Conservation (phyloP, 495 filamentous ascomycete genomes). For the Gamarada debralockiae region DNA sequence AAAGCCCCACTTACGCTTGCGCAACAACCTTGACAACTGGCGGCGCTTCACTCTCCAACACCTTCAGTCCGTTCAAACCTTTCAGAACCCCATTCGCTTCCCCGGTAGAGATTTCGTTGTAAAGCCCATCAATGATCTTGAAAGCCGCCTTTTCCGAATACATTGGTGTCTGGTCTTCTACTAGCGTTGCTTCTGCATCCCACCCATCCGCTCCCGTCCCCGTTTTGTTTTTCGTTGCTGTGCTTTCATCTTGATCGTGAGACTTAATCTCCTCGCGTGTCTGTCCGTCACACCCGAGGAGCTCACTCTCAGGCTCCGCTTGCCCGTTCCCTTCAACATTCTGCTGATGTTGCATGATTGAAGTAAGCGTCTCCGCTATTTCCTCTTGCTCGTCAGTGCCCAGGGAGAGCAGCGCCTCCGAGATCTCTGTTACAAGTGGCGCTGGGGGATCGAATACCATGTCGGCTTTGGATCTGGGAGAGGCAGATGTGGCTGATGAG, state of each 20-base stretch:
- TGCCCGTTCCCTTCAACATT: not conserved
- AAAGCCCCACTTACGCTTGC: not conserved
- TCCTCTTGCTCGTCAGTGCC: not conserved
- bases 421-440: not conserved
- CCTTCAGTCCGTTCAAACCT: not conserved
- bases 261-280: not conserved
- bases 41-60: constrained; percentile 2
- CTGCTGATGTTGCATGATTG: not conserved
- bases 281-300: not conserved
- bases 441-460: not conserved
- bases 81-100: constrained; percentile 2
- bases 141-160: constrained; percentile 2
- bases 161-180: constrained; percentile 2
- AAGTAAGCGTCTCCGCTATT: not conserved
- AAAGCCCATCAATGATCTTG: constrained; percentile 8
- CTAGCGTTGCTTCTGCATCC: constrained; percentile 3
- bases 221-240: not conserved
- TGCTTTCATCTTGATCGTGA: not conserved
- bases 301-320: not conserved
- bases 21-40: no score
- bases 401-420: no score
- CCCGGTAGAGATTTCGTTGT: constrained; percentile 1
- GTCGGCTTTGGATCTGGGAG: not conserved
- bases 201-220: not conserved
- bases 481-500: not conserved